Evolutionary conservation across 1,139 yeast species (phyloP).

Genomic region (Petasospora fabianii): DNA sequence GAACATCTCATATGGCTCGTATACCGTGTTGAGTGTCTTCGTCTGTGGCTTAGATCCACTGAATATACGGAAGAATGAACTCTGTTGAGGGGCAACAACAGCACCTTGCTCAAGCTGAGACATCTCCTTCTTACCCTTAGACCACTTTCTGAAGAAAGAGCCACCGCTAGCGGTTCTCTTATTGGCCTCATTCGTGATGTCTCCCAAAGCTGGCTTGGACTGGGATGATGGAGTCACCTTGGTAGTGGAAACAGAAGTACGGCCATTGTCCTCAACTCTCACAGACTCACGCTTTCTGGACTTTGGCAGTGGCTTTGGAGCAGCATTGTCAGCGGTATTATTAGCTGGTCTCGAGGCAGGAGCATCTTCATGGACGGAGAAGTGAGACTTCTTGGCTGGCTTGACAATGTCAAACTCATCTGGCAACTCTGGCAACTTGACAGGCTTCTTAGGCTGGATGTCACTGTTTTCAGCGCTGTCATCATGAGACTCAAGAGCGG

Average conservation of each 20-base stretch:
- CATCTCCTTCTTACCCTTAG: constrained; percentile 28
- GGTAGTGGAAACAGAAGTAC: constrained; percentile 18
- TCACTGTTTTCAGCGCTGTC: constrained; percentile 28
- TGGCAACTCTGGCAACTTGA: constrained; percentile 24
- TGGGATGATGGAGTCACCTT: constrained; percentile 11
- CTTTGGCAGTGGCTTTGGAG: constrained; percentile 32
- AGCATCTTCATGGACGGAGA: constrained; percentile 19
- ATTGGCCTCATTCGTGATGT: constrained; percentile 19
- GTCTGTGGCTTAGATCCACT: constrained; percentile 14
- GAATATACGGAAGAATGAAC: constrained; percentile 20
- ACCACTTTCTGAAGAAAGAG: constrained; percentile 57
- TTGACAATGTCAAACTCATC: constrained; percentile 16
- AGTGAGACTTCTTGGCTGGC: constrained; percentile 21
- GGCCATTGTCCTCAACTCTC: background rate
- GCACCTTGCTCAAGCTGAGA: constrained; percentile 3
- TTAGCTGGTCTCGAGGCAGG: background rate
- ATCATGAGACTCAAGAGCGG: constrained; percentile 15
- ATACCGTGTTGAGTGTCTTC: constrained; percentile 28
- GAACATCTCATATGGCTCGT: constrained; percentile 46
- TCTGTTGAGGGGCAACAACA: constrained; percentile 1
- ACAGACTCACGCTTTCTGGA: constrained; percentile 6
- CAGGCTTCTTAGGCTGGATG: constrained; percentile 8
- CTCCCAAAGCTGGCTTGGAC: constrained; percentile 16
- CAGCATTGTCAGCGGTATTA: background rate
- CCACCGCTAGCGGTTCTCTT: constrained; percentile 22